Evolutionary conservation across 179 eudicot species (phyloP).

Genomic region (Spergularia azorica): DNA sequence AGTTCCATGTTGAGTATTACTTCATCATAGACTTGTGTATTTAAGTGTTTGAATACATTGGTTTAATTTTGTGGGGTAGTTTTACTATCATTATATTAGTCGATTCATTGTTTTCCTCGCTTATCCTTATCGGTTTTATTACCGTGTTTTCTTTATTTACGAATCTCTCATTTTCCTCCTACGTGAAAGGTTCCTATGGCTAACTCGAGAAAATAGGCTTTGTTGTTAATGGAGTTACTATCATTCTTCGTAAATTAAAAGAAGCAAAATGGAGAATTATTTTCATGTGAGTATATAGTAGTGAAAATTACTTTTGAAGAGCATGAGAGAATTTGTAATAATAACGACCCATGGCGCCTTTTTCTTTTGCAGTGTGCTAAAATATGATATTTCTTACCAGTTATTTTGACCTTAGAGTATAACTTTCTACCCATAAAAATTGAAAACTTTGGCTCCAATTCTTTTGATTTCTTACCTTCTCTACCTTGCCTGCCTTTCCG

Average conservation of each 20-base stretch:
- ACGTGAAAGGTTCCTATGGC: too few species aligned
- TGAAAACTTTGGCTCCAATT: conserved; percentile 16
- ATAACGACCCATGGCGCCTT: too few species aligned
- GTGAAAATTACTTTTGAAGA: neutral
- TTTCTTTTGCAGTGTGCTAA: neutral
- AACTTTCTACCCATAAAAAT: conserved; percentile 30
- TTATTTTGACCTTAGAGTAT: conserved; percentile 21
- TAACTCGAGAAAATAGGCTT: too few species aligned
- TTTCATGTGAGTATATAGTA: too few species aligned
- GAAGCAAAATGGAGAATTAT: too few species aligned
- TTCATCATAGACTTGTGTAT: neutral
- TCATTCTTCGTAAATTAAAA: too few species aligned
- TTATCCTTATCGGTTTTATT: too few species aligned
- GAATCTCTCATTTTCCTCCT: too few species aligned
- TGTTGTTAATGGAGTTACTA: too few species aligned
- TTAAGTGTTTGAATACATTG: conserved; percentile 12
- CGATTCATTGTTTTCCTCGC: too few species aligned
- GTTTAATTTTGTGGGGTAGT: conserved; percentile 28
- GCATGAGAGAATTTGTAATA: too few species aligned
- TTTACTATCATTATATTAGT: conserved; percentile 3
- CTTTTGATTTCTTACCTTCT: conserved; percentile 22
- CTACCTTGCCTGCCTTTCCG: conserved; percentile 29
- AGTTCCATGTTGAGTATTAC: neutral
- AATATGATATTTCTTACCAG: neutral
- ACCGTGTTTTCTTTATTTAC: too few species aligned